A percentile compares a stretch with the other conserved stretches of the same genome.
Evolutionary conservation across 2,329 filamentous ascomycete species (phyloP).

Genomic region (Ophiostoma ulmi): DNA sequence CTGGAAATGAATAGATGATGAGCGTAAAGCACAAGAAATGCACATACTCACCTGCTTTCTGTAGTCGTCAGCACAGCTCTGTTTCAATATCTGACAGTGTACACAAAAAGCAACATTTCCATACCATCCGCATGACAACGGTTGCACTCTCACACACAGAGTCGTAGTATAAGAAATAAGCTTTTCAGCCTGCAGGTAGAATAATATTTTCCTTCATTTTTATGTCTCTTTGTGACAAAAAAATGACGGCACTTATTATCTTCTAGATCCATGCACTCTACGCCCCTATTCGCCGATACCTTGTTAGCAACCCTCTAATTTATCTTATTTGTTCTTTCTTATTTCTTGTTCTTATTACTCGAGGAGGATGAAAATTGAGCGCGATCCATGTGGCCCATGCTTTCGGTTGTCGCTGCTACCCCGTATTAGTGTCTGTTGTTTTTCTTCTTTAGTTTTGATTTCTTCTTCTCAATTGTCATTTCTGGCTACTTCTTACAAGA

Average conservation of each 20-base stretch:
- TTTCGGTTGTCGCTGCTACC: constrained; percentile 7
- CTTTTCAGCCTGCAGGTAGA: background rate
- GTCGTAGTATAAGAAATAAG: constrained; percentile 11
- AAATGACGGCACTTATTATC: background rate
- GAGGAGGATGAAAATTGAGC: too few relatives aligned
- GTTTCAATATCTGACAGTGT: background rate
- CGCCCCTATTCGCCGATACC: background rate
- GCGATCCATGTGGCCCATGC: background rate
- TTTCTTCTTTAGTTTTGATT: background rate
- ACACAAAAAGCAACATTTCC: background rate
- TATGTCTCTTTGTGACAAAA: background rate
- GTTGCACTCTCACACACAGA: background rate
- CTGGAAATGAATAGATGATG: background rate
- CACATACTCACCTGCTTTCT: background rate
- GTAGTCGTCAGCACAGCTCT: background rate
- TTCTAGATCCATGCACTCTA: background rate
- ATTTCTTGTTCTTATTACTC: too few relatives aligned
- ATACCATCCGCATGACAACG: background rate
- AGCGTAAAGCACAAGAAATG: background rate
- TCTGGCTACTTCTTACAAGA: background rate
- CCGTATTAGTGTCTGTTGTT: background rate
- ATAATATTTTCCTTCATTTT: background rate
- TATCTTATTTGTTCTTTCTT: too few relatives aligned
- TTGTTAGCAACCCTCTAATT: too few relatives aligned
- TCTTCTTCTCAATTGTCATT: background rate